phyloP scores from a whole-genome alignment of 257 asterid species.

The Hygrophila difformis region DNA sequence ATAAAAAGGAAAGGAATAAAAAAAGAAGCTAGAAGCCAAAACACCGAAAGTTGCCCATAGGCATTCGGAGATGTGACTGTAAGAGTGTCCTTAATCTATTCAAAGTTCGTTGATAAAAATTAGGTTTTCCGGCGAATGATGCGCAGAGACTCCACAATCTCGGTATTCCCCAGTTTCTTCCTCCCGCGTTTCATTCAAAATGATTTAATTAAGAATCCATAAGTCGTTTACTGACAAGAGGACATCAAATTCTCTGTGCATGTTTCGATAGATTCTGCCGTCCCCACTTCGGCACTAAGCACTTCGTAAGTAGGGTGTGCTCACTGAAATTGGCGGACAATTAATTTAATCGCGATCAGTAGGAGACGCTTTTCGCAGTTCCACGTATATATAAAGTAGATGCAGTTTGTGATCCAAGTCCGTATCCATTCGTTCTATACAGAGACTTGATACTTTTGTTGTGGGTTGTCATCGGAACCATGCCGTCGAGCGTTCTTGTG shows the following conservation, averaged over 20 bases:
- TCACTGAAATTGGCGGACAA: not conserved
- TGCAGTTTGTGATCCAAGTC: constrained; percentile 17
- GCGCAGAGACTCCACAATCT: no score
- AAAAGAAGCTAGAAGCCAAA: no score
- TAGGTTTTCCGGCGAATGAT: no score
- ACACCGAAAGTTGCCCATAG: no score
- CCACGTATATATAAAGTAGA: constrained; percentile 17
- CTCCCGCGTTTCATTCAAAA: no score
- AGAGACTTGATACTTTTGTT: not conserved
- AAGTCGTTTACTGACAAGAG: constrained; percentile 11
- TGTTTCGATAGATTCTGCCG: constrained; percentile 16
- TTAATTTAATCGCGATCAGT: constrained; percentile 3
- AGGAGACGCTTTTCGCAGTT: not conserved
- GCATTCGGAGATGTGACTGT: no score
- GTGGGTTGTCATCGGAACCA: constrained; percentile 15
- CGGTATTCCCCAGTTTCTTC: no score
- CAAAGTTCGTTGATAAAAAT: no score
- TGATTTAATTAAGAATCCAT: not conserved
- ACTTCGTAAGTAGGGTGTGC: constrained; percentile 10
- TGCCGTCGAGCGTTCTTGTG: constrained; percentile 39
- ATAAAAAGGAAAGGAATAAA: no score
- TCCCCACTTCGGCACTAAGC: not conserved
- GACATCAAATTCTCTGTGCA: constrained; percentile 18
- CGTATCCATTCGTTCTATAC: not conserved
- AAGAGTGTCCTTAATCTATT: no score